Evolutionary conservation across 495 filamentous ascomycete species (phyloP).

Genomic region (Neurospora sp.): DNA sequence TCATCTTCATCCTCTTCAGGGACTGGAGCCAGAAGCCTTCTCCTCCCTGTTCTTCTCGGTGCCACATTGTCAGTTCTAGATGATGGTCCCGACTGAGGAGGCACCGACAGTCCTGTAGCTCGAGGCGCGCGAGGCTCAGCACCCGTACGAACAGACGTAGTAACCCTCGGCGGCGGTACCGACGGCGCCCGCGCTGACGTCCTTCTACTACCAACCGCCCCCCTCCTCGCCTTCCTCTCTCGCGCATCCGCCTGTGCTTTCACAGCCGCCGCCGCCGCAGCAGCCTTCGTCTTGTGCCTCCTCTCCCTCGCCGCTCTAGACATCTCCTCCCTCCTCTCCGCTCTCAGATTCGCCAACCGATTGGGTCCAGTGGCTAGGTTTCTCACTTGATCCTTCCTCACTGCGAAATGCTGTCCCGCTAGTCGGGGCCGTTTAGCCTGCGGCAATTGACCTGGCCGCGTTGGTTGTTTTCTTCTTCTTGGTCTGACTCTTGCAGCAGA

Average conservation of each 20-base stretch:
- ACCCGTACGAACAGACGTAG: background rate
- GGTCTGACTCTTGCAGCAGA: background rate
- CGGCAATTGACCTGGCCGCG: background rate
- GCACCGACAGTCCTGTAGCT: background rate
- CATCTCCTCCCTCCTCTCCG: background rate
- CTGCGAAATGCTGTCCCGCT: background rate
- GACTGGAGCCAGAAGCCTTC: background rate
- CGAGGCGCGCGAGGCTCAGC: background rate
- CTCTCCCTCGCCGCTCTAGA: background rate
- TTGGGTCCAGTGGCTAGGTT: background rate
- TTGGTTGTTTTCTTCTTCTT: background rate
- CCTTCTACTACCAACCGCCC: background rate
- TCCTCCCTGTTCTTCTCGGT: background rate
- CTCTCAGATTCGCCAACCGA: background rate
- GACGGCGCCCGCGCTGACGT: background rate
- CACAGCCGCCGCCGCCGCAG: background rate
- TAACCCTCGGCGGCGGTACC: background rate
- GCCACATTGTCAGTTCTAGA: background rate
- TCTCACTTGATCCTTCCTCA: background rate
- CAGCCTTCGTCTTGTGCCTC: background rate
- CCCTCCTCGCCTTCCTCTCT: background rate
- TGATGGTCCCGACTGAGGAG: background rate
- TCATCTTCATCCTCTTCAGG: background rate
- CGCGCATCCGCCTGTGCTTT: background rate
- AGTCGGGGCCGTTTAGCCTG: background rate